Conservation (phyloP, 768 basidiomycete genomes). For the Psilocybe subaeruginosa region DNA sequence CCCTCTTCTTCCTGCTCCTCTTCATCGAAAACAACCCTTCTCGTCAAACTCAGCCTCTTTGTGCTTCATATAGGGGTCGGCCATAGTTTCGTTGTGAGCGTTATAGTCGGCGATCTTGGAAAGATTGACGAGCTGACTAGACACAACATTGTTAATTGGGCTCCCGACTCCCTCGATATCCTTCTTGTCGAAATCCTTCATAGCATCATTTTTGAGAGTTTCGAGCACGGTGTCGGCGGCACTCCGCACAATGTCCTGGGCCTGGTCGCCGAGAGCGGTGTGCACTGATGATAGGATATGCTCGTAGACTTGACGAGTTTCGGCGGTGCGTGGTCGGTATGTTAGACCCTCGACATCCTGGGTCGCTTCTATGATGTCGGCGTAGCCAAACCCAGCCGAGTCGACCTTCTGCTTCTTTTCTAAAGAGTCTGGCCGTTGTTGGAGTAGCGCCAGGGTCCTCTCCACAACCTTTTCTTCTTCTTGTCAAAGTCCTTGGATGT, state of each 20-base stretch:
- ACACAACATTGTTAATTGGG: slow-evolving; percentile 67
- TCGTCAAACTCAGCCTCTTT: slow-evolving; percentile 93
- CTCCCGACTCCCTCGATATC: slow-evolving; percentile 84
- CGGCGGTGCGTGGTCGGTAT: slow-evolving; percentile 91
- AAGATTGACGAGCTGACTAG: slow-evolving; percentile 81
- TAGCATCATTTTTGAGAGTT: slow-evolving; percentile 80
- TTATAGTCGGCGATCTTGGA: slow-evolving; percentile 97
- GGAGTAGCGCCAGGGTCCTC: slow-evolving; percentile 15
- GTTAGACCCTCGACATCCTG: slow-evolving; percentile 91
- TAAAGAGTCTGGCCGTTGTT: slow-evolving; percentile 43
- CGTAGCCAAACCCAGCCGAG: slow-evolving; percentile 72
- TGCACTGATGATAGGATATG: slow-evolving; percentile 87
- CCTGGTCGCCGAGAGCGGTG: slow-evolving; percentile 86
- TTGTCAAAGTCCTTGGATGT: slow-evolving; percentile 89
- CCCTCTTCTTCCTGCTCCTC: slow-evolving; percentile 96
- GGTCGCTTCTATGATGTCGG: slow-evolving; percentile 94
- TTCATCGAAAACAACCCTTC: slow-evolving; percentile 94
- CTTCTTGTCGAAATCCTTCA: slow-evolving; percentile 98
- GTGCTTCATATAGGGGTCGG: slow-evolving; percentile 77
- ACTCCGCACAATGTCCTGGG: slow-evolving; percentile 93
- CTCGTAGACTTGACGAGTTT: slow-evolving; percentile 94
- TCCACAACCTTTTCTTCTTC: slow-evolving; percentile 83
- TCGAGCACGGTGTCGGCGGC: slow-evolving; percentile 94
- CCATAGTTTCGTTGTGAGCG: slow-evolving; percentile 80
- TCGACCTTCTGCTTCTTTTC: slow-evolving; percentile 72